Percentiles rank a stretch among this genome's conserved stretches.
These are phyloP conservation scores for Lasiodiplodia citricola DNA, from an alignment of 2,329 filamentous ascomycete genomes.

Conservation along the genomic window DNA sequence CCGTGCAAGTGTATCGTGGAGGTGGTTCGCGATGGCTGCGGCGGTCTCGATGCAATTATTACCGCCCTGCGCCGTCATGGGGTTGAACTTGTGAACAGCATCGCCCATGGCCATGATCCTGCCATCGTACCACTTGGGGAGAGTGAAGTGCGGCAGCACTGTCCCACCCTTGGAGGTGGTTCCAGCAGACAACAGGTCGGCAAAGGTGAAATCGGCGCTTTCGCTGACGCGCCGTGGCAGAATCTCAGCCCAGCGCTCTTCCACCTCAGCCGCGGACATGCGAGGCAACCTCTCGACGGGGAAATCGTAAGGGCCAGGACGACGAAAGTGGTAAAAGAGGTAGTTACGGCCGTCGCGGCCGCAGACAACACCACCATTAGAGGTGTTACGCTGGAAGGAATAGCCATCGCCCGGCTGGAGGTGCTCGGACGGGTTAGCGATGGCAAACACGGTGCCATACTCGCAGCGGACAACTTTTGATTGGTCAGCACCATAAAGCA, in stretches of 20 bases:
- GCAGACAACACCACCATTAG: neutral
- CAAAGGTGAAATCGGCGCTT: conserved; percentile 35
- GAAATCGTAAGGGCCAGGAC: neutral
- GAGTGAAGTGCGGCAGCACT: conserved; percentile 44
- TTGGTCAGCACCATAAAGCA: neutral
- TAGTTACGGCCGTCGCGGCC: neutral
- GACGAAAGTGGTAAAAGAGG: neutral
- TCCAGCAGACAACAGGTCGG: conserved; percentile 39
- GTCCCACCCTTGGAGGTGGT: conserved; percentile 28
- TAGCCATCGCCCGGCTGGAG: neutral
- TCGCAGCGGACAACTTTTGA: neutral
- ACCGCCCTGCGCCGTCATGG: neutral
- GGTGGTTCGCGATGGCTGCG: conserved; percentile 25
- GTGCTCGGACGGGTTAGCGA: neutral
- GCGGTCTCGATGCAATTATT: neutral
- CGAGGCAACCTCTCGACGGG: conserved; percentile 30
- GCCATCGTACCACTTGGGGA: conserved; percentile 46
- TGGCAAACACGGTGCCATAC: neutral
- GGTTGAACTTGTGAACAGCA: conserved; percentile 39
- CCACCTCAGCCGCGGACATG: conserved; percentile 40
- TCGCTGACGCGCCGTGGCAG: conserved; percentile 33
- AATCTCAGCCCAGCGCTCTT: conserved; percentile 33
- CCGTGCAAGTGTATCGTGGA: neutral
- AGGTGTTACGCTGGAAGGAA: neutral
- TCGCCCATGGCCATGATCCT: conserved; percentile 50